Conservation (phyloP, 73 alveolate species). For the Breviolum minutum region DNA sequence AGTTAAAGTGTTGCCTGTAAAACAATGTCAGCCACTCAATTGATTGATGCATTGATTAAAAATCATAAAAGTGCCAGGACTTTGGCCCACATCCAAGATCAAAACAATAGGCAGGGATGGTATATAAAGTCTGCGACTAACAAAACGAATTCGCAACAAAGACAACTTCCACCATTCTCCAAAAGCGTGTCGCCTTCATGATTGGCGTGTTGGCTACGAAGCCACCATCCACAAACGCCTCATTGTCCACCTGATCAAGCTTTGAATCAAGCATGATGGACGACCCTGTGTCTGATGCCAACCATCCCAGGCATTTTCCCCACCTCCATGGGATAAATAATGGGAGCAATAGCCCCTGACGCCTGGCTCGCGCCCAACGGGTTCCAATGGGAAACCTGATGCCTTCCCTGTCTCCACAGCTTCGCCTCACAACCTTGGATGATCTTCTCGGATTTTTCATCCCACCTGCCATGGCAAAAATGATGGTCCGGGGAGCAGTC, state of each 20-base stretch:
- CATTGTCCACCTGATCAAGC: slow-evolving; percentile 44
- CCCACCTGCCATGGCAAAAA: slow-evolving; percentile 31
- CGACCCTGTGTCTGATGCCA: neutral
- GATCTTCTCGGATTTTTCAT: slow-evolving; percentile 47
- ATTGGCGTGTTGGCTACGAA: slow-evolving; percentile 87
- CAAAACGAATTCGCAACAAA: too few species aligned
- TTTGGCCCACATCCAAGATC: too few species aligned
- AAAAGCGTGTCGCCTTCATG: slow-evolving; percentile 41
- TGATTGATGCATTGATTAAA: too few species aligned
- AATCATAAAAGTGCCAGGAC: too few species aligned
- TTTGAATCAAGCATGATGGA: neutral
- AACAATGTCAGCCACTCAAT: too few species aligned
- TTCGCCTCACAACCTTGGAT: slow-evolving; percentile 59
- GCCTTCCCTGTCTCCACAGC: neutral
- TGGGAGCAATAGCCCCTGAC: slow-evolving; percentile 81
- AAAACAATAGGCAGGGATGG: too few species aligned
- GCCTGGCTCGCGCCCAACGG: neutral
- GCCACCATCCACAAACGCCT: slow-evolving; percentile 64
- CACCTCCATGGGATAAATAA: slow-evolving; percentile 79
- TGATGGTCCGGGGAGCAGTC: too few species aligned
- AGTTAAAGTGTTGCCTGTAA: too few species aligned
- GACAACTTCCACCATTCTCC: neutral
- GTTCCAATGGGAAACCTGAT: neutral
- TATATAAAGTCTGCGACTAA: too few species aligned
- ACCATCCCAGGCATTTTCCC: neutral